Evolutionary conservation across 805 yeast species (phyloP).

Genomic region (Wickerhamomyces mucosus): DNA sequence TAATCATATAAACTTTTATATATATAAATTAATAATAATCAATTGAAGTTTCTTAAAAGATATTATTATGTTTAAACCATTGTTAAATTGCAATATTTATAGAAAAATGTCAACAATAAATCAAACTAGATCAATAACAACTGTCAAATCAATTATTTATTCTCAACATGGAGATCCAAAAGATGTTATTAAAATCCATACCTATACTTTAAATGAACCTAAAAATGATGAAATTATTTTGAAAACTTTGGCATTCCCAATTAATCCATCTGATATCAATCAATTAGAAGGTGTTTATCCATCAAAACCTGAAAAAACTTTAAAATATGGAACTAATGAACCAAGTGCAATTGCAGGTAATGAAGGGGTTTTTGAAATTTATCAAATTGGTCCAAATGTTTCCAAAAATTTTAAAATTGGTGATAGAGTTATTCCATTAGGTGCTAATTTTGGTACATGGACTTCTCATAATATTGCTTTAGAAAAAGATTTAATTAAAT

Average conservation of each 20-base stretch:
- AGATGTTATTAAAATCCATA: slow-evolving; percentile 43
- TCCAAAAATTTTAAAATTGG: slow-evolving; percentile 41
- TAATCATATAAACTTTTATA: too few relatives aligned
- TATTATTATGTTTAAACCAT: slow-evolving; percentile 5
- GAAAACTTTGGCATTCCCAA: slow-evolving; percentile 68
- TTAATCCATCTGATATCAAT: slow-evolving; percentile 85
- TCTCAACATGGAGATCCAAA: slow-evolving; percentile 58
- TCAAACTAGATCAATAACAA: slow-evolving; percentile 16
- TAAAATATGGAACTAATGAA: slow-evolving; percentile 44
- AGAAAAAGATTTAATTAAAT: slow-evolving; percentile 42
- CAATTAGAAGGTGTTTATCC: slow-evolving; percentile 85
- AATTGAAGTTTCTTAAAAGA: too few relatives aligned
- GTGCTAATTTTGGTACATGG: slow-evolving; percentile 90
- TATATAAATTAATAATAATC: too few relatives aligned
- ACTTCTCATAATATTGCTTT: slow-evolving; percentile 59
- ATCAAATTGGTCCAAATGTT: slow-evolving; percentile 55
- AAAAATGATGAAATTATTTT: slow-evolving; percentile 43
- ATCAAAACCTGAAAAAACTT: slow-evolving; percentile 49
- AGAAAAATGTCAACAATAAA: not conserved
- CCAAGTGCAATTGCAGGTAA: slow-evolving; percentile 87
- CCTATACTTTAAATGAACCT: slow-evolving; percentile 40
- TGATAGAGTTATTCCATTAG: slow-evolving; percentile 81
- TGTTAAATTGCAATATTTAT: slow-evolving; percentile 1
- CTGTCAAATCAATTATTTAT: slow-evolving; percentile 62
- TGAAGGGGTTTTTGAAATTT: slow-evolving; percentile 84